A percentile compares a stretch with the other conserved stretches of the same genome.
Evolutionary conservation across 768 basidiomycete genomes (phyloP).

Genomic region (Suillus variegatus): DNA sequence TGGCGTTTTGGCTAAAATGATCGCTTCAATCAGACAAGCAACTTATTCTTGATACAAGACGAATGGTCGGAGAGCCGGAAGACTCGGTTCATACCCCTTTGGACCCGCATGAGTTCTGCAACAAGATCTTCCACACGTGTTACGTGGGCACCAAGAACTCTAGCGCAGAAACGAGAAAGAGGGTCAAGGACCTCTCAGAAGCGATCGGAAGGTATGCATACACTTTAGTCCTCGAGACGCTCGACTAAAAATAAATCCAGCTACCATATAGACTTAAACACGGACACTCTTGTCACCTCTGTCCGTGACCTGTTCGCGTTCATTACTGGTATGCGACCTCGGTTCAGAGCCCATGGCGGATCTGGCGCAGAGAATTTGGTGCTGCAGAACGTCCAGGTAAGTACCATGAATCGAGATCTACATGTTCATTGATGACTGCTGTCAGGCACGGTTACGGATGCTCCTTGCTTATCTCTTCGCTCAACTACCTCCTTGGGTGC

Average conservation of each 20-base stretch:
- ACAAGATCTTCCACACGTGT: constrained; percentile 92
- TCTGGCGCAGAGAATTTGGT: constrained; percentile 89
- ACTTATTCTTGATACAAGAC: constrained; percentile 87
- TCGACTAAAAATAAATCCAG: constrained; percentile 38
- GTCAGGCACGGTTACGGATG: constrained; percentile 89
- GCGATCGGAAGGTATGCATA: constrained; percentile 82
- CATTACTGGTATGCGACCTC: constrained; percentile 61
- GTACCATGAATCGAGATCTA: constrained; percentile 1
- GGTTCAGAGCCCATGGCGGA: constrained; percentile 88
- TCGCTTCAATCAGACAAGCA: constrained; percentile 58
- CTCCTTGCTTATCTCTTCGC: constrained; percentile 94
- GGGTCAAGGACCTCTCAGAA: constrained; percentile 84
- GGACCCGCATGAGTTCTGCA: constrained; percentile 85
- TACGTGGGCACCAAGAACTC: constrained; percentile 99
- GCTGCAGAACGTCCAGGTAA: constrained; percentile 93
- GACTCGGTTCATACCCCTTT: constrained; percentile 82
- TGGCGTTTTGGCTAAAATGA: background rate
- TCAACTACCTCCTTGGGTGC: constrained; percentile 89
- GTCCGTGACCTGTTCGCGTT: constrained; percentile 80
- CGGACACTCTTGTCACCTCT: constrained; percentile 89
- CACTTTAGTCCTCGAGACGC: background rate
- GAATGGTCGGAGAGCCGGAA: constrained; percentile 83
- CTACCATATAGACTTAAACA: constrained; percentile 94
- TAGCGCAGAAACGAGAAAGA: constrained; percentile 75
- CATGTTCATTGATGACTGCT: constrained; percentile 7